These are phyloP conservation scores for Rhynchospora pubera DNA, from an alignment of 176 grass and related monocot genomes.

Conservation along the genomic window DNA sequence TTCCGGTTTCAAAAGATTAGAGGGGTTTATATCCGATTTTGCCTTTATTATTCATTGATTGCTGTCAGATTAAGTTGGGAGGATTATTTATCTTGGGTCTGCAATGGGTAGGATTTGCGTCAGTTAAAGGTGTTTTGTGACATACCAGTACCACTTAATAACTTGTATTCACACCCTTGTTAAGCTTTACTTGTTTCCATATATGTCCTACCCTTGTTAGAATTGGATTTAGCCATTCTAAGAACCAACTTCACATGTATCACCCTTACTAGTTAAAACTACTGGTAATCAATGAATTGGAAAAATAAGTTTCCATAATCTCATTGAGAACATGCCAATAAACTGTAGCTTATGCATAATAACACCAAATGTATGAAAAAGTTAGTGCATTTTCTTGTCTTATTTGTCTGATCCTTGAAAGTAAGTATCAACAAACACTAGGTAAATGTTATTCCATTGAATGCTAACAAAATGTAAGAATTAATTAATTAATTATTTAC, in stretches of 20 bases:
- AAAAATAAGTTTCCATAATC: not conserved
- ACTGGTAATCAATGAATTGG: not conserved
- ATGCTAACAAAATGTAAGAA: not conserved
- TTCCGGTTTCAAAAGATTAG: too few species aligned
- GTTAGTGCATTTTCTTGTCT: not conserved
- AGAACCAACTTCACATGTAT: not conserved
- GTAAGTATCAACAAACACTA: not conserved
- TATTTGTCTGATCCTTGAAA: not conserved
- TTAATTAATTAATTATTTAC: not conserved
- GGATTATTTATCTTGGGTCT: not conserved
- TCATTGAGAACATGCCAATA: not conserved
- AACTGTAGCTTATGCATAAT: not conserved
- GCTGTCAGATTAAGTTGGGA: not conserved
- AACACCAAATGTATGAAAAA: not conserved
- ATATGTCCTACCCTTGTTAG: not conserved
- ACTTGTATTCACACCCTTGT: not conserved
- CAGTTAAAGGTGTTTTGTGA: not conserved
- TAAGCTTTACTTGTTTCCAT: not conserved
- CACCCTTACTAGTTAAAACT: not conserved
- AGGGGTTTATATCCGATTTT: too few species aligned
- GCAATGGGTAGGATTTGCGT: not conserved
- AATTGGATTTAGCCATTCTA: not conserved
- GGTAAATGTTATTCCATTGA: not conserved
- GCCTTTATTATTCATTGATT: not conserved
- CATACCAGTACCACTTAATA: not conserved